Base-by-base conservation (phyloP, 345 rosid species). In the Punica granatum region DNA sequence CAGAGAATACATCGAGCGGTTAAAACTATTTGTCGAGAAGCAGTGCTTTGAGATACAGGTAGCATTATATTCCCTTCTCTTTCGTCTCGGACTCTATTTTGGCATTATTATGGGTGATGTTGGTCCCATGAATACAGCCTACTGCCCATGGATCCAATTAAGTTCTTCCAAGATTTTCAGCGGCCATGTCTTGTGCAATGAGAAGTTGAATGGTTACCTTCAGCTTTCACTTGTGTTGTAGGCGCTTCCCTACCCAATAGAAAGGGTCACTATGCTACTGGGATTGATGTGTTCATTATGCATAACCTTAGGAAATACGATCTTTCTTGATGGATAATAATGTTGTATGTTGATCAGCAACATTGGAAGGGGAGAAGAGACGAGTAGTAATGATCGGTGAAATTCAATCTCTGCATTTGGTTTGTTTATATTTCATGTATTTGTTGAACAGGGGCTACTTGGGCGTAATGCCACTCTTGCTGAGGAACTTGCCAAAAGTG, bases 11-110 rank as follows among this genome's bases (percentile, higher is more conserved):
- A 72, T 87, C 63, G 82, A 75, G 67, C 87, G 98, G 74, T 77
- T 92, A 72, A 89, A 82, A 79, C 79, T 82, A 56, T 92, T 92
- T 74, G 73, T 92, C 69, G 93, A 92, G 81, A 89, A 82, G 78
- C 96, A 92, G 69, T 89, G 98, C 80, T 82, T 84, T 15, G 96
- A 92, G 76, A 86, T 92, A 73, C 96, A 89, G 96, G 98, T 87
- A 79, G 21, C 66, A 49, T 39, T 26, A 6, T 15, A 6, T 15
- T 33, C 18, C 39, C 34, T 23, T 51, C 7, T 14, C 32, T 23
- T 23, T 25, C 60, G 25, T 54, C 31, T 54, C 32, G 9, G 25
- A 54, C 32, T 54, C 14, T 4, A 13, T 54, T 54, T 54, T 54
- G 30, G 32, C 60, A 23, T 54, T 54, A 11, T 23, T 25, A 48